A percentile compares a stretch with the other conserved stretches of the same genome.
phyloP scores from a whole-genome alignment of 2,329 filamentous ascomycete species.

The Leptographium radiaticola region DNA sequence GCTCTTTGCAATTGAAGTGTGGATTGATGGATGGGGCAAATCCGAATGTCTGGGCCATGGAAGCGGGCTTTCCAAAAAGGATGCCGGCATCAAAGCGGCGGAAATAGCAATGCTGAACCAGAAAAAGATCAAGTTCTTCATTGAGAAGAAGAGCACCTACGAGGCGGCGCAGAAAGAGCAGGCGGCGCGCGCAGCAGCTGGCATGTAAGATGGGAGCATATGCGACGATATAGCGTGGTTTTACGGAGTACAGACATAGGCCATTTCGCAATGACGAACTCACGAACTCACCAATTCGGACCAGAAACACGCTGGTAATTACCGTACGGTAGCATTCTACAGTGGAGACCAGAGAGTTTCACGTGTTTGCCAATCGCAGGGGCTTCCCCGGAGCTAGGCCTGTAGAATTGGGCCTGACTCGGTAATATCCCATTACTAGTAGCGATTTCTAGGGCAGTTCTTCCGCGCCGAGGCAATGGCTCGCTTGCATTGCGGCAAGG shows the following conservation, averaged over 20 bases:
- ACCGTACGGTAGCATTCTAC: no score
- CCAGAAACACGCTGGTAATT: no score
- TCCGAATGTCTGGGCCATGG: slow-evolving; percentile 48
- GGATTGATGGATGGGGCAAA: slow-evolving; percentile 57
- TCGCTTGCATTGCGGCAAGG: neutral
- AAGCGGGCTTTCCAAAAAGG: slow-evolving; percentile 51
- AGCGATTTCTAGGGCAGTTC: neutral
- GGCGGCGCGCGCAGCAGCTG: neutral
- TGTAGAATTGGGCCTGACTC: no score
- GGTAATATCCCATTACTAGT: no score
- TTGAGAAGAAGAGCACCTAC: slow-evolving; percentile 33
- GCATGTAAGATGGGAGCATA: neutral
- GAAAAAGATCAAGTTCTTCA: slow-evolving; percentile 42
- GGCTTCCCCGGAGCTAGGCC: neutral
- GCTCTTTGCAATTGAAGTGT: slow-evolving; percentile 50
- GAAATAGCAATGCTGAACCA: slow-evolving; percentile 50
- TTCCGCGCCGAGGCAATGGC: neutral
- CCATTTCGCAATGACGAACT: no score
- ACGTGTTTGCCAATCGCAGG: neutral
- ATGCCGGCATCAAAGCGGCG: slow-evolving; percentile 57
- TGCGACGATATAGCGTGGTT: neutral
- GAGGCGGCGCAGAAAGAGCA: slow-evolving; percentile 18
- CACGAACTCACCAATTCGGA: no score
- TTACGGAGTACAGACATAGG: neutral
- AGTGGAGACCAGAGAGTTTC: neutral